phyloP scores from a whole-genome alignment of 2,329 filamentous ascomycete genomes.

The Diaporthe ilicicola region DNA sequence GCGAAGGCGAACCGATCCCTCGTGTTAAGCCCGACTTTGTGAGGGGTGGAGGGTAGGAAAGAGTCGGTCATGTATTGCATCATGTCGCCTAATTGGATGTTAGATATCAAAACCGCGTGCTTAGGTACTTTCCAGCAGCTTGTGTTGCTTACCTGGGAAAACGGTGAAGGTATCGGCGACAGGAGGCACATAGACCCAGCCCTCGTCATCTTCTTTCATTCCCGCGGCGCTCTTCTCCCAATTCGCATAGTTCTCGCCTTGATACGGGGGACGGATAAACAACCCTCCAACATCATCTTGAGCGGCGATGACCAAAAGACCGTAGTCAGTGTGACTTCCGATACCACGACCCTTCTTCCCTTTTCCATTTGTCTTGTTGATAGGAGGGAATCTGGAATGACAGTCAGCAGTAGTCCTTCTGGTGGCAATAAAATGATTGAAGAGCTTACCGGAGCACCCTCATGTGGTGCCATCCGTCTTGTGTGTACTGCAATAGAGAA shows the following conservation, averaged over 20 bases:
- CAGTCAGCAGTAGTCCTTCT: background rate
- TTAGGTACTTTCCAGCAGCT: background rate
- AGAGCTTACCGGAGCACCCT: slow-evolving; percentile 52
- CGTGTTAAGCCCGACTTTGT: slow-evolving; percentile 60
- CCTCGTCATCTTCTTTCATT: slow-evolving; percentile 51
- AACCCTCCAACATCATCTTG: slow-evolving; percentile 60
- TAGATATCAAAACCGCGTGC: background rate
- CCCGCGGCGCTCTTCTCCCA: slow-evolving; percentile 56
- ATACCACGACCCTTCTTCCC: slow-evolving; percentile 59
- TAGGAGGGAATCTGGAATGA: slow-evolving; percentile 43
- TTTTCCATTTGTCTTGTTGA: slow-evolving; percentile 53
- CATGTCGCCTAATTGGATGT: slow-evolving; percentile 52
- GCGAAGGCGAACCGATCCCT: slow-evolving; percentile 57
- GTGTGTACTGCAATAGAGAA: slow-evolving; percentile 50
- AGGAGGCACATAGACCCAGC: slow-evolving; percentile 59
- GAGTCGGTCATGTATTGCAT: slow-evolving; percentile 59
- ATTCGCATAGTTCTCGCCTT: slow-evolving; percentile 52
- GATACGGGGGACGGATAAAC: slow-evolving; percentile 53
- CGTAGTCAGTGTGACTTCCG: slow-evolving; percentile 61
- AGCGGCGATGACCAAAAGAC: slow-evolving; percentile 58
- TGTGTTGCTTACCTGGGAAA: slow-evolving; percentile 50
- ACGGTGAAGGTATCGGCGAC: slow-evolving; percentile 55
- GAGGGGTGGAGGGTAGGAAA: slow-evolving; percentile 55
- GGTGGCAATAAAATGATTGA: background rate
- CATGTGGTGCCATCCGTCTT: slow-evolving; percentile 62